These are phyloP conservation scores for Fusarium praegraminearum DNA, from an alignment of 2,329 filamentous ascomycete species.

Conservation along the genomic window DNA sequence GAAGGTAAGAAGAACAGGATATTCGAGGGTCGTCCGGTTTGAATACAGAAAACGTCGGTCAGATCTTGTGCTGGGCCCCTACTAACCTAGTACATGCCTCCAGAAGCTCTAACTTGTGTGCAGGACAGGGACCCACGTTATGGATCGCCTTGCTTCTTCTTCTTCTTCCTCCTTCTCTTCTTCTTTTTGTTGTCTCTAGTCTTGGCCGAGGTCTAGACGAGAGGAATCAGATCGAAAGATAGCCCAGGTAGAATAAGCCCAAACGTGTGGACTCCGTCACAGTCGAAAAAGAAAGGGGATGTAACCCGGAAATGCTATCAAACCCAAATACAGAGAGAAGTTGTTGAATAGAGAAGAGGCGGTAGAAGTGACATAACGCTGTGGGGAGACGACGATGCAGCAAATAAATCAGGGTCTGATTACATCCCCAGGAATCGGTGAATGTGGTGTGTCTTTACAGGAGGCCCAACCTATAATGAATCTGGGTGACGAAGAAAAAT, in stretches of 20 bases:
- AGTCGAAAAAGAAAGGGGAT: constrained; percentile 48
- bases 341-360: constrained; percentile 42
- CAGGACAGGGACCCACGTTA: constrained; percentile 49
- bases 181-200: constrained; percentile 19
- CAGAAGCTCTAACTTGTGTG: constrained; percentile 43
- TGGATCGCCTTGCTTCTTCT: constrained; percentile 47
- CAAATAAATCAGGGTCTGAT: constrained; percentile 46
- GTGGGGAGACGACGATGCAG: constrained; percentile 41
- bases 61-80: constrained; percentile 31
- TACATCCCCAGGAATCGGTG: constrained; percentile 40
- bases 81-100: constrained; percentile 36
- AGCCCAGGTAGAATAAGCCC: constrained; percentile 29
- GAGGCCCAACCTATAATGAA: constrained; percentile 44
- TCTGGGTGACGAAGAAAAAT: constrained; percentile 33
- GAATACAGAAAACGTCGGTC: constrained; percentile 48
- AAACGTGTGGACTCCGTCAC: constrained; percentile 32
- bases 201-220: constrained; percentile 40
- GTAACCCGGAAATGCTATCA: constrained; percentile 40
- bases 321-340: constrained; percentile 19
- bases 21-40: constrained; percentile 34
- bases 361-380: constrained; percentile 38
- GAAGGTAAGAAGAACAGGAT: constrained; percentile 42
- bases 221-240: constrained; percentile 26
- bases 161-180: constrained; percentile 1
- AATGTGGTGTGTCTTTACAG: constrained; percentile 40